Evolutionary conservation across 352 stramenopile genomes (phyloP), one percentile per base, ranked within the genome.

Genomic region (Phytophthora sp.): DNA sequence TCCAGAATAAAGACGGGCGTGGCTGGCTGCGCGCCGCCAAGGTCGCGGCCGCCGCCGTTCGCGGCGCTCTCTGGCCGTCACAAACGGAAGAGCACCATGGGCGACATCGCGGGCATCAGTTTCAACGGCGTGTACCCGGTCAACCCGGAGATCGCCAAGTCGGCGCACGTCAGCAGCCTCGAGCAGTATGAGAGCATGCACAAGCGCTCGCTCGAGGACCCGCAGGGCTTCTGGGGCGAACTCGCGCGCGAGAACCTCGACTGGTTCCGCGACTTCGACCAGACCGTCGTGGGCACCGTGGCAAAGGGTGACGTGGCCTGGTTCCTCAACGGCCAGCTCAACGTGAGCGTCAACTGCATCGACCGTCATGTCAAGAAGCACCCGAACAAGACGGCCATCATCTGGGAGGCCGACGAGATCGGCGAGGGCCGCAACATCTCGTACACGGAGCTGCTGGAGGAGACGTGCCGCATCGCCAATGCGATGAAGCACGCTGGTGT

Each of bases 351-450:
- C 67, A 98, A 98, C 66, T 98, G 92, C 52, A 86, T 99, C 28
- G 97, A 99, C 73, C 88, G 95, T 41, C 95, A 99, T 63, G 77
- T 98, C 31, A 72, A 79, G 18, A 65, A 59, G 32, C 38, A 64
- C 39, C 45, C 53, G 30, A 82, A 98, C 71, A 91, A 99, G 69
- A 79, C 92, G 15, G 96, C 95, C 20, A 98, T 99, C 68, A 89
- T 99, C 54, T 98, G 95, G 91, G 97, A 99, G 69, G 92, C 89
- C 27, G 97, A 99, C 61, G 97, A 99, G 66, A 92, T 96, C n/a
- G 84, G 84, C 51, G 59, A 97, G 23, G 79, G 89, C 30, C 82
- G 87, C 59, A 71, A 61, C 30, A 67, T 81, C 54, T 72, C 72
- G 34, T 81, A 82, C 61, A 69, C 35, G 20, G 66, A 82, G 51